Base-by-base conservation (phyloP, 2,329 filamentous ascomycete species). In the Cadophora sp. region DNA sequence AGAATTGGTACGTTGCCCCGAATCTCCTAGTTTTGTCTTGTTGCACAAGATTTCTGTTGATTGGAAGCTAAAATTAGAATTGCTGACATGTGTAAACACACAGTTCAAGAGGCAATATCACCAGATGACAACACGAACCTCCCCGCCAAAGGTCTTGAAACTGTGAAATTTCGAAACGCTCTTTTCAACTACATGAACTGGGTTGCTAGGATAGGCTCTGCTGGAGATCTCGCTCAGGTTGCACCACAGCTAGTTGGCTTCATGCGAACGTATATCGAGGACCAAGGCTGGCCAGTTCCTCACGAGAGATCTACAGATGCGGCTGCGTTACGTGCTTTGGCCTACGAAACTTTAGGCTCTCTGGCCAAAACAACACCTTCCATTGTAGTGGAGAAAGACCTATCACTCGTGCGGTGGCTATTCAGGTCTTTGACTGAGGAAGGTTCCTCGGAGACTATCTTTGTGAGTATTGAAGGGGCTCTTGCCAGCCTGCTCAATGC, bases 271-370 rank as follows among this genome's bases (percentile, higher is more conserved):
- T 97, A 93, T 75, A 89, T 97, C 64, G 85, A 91, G 70, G 84
- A 86, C 39, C 92, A 96, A 78, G 94, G 94, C 6, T 97, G 94
- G 94, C 94, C 94, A 1, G 81, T 81, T 22, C 86, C 90, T 1
- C 80, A 87, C 62, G 85, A 87, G 70, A 77, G 83, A 61, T 84
- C 85, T 1, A 78, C 83, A 13, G 88, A 90, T 58, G 87, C 89
- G 63, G 81, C 90, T 63, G 84, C 86, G 3, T 82, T 97, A 51
- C 88, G 95, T 48, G 90, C 90, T 6, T 89, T 91, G 75, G 94
- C 91, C 1, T 98, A 97, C 78, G 95, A 98, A 77, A 94, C 92
- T 0, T 93, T 98, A 47, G 96, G 95, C 0, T 85, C 96, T 16
- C 80, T 98, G 27, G 89, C 91, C 0, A 87, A 85, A 64, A 88